Conservation (phyloP, 2,329 filamentous ascomycete species). For the Arthroderma sp. region DNA sequence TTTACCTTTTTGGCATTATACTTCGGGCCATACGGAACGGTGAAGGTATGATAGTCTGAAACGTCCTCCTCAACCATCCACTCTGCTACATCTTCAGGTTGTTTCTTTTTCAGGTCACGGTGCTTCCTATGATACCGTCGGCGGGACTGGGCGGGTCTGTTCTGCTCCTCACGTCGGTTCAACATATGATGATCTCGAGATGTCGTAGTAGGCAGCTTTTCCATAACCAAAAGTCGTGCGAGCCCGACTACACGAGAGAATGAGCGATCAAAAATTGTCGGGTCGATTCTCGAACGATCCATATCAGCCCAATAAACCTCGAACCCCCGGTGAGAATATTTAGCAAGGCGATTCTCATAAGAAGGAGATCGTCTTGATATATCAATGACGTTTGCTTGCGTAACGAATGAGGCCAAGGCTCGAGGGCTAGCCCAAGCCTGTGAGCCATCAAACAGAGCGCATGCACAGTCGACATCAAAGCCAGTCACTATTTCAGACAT, state of each 20-base stretch:
- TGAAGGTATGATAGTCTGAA: conserved; percentile 67
- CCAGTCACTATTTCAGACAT: conserved; percentile 74
- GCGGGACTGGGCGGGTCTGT: conserved; percentile 48
- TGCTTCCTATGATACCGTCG: conserved; percentile 32
- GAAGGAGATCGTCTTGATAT: conserved; percentile 67
- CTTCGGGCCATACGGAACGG: conserved; percentile 18
- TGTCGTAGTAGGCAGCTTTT: conserved; percentile 56
- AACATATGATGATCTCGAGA: conserved; percentile 59
- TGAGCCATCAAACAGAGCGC: conserved; percentile 64
- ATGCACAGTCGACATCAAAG: conserved; percentile 77
- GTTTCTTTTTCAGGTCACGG: conserved; percentile 63
- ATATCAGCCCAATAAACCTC: conserved; percentile 68
- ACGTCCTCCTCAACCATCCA: conserved; percentile 68
- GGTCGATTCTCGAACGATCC: conserved; percentile 62
- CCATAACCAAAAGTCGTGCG: conserved; percentile 64
- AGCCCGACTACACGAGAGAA: conserved; percentile 65
- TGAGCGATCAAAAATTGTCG: conserved; percentile 73
- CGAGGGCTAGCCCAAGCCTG: conserved; percentile 69
- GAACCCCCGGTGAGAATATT: conserved; percentile 76
- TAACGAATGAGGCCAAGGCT: conserved; percentile 64
- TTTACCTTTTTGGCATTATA: conserved; percentile 23
- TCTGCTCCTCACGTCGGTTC: conserved; percentile 57
- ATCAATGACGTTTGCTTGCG: conserved; percentile 69
- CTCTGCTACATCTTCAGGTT: conserved; percentile 71
- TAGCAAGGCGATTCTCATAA: conserved; percentile 75